Evolutionary conservation across 306 rosid genomes (phyloP).

Genomic region (Hylodesmum podocarpum): DNA sequence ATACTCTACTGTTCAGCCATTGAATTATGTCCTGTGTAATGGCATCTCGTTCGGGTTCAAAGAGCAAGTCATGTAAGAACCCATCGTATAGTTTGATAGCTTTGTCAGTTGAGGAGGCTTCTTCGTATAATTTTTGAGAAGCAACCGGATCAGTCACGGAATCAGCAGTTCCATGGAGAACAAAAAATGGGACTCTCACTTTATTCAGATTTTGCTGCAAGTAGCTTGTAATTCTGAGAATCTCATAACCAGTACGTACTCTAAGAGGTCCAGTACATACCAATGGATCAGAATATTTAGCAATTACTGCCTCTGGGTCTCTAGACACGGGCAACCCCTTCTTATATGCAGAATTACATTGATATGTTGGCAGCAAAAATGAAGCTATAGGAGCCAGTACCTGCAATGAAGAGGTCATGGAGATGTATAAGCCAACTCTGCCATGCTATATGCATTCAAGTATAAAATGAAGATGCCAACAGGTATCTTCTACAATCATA

Average conservation of each 20-base stretch:
- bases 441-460: not conserved
- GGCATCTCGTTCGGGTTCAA: slow-evolving; percentile 69
- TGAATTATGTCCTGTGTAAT: slow-evolving; percentile 57
- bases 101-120: slow-evolving; percentile 79
- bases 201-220: slow-evolving; percentile 68
- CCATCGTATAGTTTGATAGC: slow-evolving; percentile 63
- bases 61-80: slow-evolving; percentile 70
- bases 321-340: slow-evolving; percentile 57
- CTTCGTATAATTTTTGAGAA: slow-evolving; percentile 54
- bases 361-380: slow-evolving; percentile 61
- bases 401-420: slow-evolving; percentile 35
- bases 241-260: slow-evolving; percentile 76
- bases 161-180: slow-evolving; percentile 82
- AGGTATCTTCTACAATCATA: not conserved
- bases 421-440: not conserved
- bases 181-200: slow-evolving; percentile 64
- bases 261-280: slow-evolving; percentile 72
- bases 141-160: slow-evolving; percentile 77
- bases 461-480: not conserved
- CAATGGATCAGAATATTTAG: slow-evolving; percentile 80
- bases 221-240: slow-evolving; percentile 55
- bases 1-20: slow-evolving; percentile 62
- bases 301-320: slow-evolving; percentile 71
- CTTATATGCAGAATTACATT: slow-evolving; percentile 63
- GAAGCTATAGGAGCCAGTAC: slow-evolving; percentile 69